Evolutionary conservation across 805 yeast species (phyloP).

Genomic region (Candida orba): DNA sequence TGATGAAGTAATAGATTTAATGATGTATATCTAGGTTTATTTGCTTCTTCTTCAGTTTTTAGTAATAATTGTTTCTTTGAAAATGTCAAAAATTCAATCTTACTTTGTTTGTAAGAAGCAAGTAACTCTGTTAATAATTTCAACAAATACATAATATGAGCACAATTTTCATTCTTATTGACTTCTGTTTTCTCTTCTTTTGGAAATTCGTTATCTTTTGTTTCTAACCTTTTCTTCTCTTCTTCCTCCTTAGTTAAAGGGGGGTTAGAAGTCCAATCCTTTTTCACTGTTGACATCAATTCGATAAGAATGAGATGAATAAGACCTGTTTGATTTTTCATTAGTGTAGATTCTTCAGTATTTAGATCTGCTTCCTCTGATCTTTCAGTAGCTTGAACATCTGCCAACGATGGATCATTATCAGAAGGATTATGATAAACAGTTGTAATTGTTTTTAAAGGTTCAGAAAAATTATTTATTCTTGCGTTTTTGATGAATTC

Average conservation of each 20-base stretch:
- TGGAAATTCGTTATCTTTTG: slow-evolving; percentile 20
- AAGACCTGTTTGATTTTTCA: slow-evolving; percentile 43
- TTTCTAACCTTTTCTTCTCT: slow-evolving; percentile 25
- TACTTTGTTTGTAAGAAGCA: slow-evolving; percentile 72
- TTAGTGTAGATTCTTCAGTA: slow-evolving; percentile 4
- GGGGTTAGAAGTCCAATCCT: slow-evolving; percentile 37
- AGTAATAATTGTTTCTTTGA: slow-evolving; percentile 44
- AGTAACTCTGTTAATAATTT: slow-evolving; percentile 64
- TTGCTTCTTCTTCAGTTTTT: slow-evolving; percentile 23
- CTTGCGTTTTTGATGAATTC: slow-evolving; percentile 35
- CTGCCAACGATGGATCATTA: slow-evolving; percentile 18
- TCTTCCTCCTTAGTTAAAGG: slow-evolving; percentile 18
- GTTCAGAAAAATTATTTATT: slow-evolving; percentile 38
- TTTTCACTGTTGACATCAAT: slow-evolving; percentile 42
- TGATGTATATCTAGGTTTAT: slow-evolving; percentile 71
- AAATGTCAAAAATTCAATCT: slow-evolving; percentile 74
- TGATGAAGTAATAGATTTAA: slow-evolving; percentile 73
- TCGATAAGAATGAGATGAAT: slow-evolving; percentile 58
- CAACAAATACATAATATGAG: slow-evolving; percentile 61
- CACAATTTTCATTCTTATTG: slow-evolving; percentile 48
- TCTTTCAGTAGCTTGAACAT: slow-evolving; percentile 15
- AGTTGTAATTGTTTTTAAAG: slow-evolving; percentile 22
- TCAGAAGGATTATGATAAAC: slow-evolving; percentile 15
- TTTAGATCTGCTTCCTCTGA: slow-evolving; percentile 2
- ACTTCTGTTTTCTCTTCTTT: slow-evolving; percentile 27